Base-by-base conservation (phyloP, 495 filamentous ascomycete species). In the Aspergillus indologenus region DNA sequence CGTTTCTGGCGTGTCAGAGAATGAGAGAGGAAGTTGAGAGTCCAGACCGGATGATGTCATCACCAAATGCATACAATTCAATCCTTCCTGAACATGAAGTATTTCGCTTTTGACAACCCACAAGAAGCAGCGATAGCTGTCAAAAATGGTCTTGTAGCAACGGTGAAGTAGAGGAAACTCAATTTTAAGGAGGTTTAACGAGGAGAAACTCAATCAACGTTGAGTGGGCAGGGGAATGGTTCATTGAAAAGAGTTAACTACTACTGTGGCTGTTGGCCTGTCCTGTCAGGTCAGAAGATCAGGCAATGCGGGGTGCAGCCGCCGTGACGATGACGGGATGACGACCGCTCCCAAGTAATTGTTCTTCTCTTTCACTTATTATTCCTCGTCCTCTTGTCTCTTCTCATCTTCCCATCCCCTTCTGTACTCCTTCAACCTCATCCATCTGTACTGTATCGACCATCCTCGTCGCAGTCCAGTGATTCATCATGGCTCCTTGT, bases 211-310 rank as follows among this genome's bases (percentile, higher is more conserved):
- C 26, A 29, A 29, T 9, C 26, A 29, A 29, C 26, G n/a, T n/a
- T n/a, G n/a, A n/a, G n/a, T n/a, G n/a, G n/a, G n/a, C n/a, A n/a
- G n/a, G n/a, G 5, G 12, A 40, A 40, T 49, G 17, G 54, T 57
- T 45, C 45, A 24, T 45, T 46, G 19, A 26, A 20, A n/a, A 21
- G 31, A 23, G 15, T 29, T 45, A n/a, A 54, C 54, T 29, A 20
- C 24, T 45, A 40, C 18, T 61, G 54, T 54, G 49, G 54, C 24
- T 19, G 17, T 18, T 42, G 29, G 42, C 20, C 19, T 54, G 50
- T 29, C 59, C 59, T 59, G 63, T 61, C 31, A 64, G 55, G 63
- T 62, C 63, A 65, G 57, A 40, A 62, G 56, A 59, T 61, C 55
- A 57, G 45, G 54, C 12, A 50, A 59, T 63, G 62, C 58, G 54